These are phyloP conservation scores for Cyclotella baltica DNA, from an alignment of 108 stramenopile genomes.

Conservation along the genomic window DNA sequence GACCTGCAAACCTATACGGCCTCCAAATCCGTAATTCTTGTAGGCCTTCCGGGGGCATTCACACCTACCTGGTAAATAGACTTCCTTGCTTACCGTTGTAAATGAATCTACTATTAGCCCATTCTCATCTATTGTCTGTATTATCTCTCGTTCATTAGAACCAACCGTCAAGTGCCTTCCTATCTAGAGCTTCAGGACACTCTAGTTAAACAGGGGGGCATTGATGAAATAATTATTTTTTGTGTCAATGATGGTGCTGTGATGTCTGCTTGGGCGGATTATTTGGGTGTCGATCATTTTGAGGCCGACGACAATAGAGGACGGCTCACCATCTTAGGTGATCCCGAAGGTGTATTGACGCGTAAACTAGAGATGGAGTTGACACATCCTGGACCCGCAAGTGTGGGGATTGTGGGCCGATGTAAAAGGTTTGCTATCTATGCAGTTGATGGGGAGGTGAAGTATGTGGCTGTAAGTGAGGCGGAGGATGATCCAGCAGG, in stretches of 20 bases:
- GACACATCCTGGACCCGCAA: constrained; percentile 47
- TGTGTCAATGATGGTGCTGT: constrained; percentile 62
- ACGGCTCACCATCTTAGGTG: constrained; percentile 45
- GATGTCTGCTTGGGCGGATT: constrained; percentile 53
- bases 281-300: constrained; percentile 26
- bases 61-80: constrained; percentile 60
- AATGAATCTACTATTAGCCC: too few relatives aligned
- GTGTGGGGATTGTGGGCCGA: constrained; percentile 48
- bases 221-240: constrained; percentile 55
- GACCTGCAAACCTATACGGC: constrained; percentile 28
- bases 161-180: constrained; percentile 49
- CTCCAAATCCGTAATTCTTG: constrained; percentile 48
- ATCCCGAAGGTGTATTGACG: constrained; percentile 45
- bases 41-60: constrained; percentile 61
- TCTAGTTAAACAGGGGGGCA: constrained; percentile 29
- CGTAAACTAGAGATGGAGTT: constrained; percentile 52
- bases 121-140: too few relatives aligned
- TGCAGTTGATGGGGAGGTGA: constrained; percentile 49
- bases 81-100: too few relatives aligned
- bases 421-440: constrained; percentile 59
- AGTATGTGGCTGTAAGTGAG: constrained; percentile 47
- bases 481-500: constrained; percentile 57
- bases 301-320: constrained; percentile 28
- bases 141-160: too few relatives aligned
- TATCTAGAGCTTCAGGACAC: constrained; percentile 48